phyloP scores from a whole-genome alignment of 345 rosid species.

The Lepidium aucheri region DNA sequence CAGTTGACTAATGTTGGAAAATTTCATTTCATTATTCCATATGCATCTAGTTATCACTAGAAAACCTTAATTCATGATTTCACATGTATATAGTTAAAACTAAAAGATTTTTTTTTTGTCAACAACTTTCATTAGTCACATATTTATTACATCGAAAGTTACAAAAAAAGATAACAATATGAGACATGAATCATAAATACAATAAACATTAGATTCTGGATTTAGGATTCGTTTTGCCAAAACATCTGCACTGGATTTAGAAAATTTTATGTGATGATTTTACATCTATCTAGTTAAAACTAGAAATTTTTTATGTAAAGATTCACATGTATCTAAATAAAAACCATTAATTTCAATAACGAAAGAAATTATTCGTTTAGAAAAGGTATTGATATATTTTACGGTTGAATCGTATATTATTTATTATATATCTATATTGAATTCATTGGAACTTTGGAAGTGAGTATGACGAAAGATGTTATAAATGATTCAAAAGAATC shows the following conservation, averaged over 20 bases:
- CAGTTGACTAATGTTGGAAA: no score
- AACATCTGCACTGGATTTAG: no score
- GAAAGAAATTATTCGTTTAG: neutral
- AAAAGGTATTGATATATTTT: neutral
- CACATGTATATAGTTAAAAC: neutral
- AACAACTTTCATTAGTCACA: no score
- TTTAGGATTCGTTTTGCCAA: no score
- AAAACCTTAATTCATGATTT: neutral
- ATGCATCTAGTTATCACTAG: neutral
- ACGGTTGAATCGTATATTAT: neutral
- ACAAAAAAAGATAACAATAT: no score
- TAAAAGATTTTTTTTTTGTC: neutral
- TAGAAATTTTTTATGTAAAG: neutral
- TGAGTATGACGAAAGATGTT: slow-evolving; percentile 3
- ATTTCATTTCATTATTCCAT: no score
- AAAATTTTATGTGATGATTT: neutral
- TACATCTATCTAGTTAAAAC: no score
- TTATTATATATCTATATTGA: neutral
- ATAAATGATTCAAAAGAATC: neutral
- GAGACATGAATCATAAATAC: no score
- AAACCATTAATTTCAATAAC: neutral
- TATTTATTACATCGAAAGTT: no score
- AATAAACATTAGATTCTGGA: no score
- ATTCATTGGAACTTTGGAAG: neutral
- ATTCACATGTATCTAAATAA: neutral